phyloP scores from a whole-genome alignment of 495 filamentous ascomycete genomes.

The Tuber brumale region DNA sequence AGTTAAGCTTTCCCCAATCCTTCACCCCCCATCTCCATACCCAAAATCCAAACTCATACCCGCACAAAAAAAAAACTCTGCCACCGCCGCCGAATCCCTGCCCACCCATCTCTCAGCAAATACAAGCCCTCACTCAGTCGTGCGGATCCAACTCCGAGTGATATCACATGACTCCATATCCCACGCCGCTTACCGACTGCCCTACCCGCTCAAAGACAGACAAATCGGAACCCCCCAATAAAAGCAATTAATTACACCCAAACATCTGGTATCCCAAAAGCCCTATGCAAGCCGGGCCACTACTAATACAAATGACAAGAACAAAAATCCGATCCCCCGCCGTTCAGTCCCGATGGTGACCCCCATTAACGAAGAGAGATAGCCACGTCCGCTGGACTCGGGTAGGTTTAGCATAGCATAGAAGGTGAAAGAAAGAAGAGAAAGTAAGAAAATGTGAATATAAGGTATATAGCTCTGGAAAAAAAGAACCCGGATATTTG shows the following conservation, averaged over 20 bases:
- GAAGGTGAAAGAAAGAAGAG: not conserved
- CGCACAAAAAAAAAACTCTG: not conserved
- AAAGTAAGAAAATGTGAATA: not conserved
- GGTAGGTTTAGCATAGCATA: not conserved
- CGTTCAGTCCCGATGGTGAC: not conserved
- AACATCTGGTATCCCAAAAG: not conserved
- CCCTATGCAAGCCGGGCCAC: not conserved
- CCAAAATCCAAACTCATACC: not conserved
- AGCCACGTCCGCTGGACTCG: not conserved
- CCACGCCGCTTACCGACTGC: not conserved
- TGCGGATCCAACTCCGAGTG: not conserved
- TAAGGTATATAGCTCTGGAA: not conserved
- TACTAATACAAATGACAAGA: not conserved
- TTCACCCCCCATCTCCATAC: not conserved
- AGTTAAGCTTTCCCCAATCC: not conserved
- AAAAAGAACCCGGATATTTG: not conserved
- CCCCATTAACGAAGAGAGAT: not conserved
- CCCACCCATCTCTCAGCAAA: not conserved
- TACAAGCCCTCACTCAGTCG: not conserved
- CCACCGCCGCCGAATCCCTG: not conserved
- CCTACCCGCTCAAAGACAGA: not conserved
- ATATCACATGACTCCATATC: not conserved
- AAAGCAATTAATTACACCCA: conserved; percentile 3
- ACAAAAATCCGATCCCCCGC: not conserved
- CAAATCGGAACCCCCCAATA: conserved; percentile 1